Base-by-base conservation (phyloP, 306 rosid species). In the Citrullus colocynthis region DNA sequence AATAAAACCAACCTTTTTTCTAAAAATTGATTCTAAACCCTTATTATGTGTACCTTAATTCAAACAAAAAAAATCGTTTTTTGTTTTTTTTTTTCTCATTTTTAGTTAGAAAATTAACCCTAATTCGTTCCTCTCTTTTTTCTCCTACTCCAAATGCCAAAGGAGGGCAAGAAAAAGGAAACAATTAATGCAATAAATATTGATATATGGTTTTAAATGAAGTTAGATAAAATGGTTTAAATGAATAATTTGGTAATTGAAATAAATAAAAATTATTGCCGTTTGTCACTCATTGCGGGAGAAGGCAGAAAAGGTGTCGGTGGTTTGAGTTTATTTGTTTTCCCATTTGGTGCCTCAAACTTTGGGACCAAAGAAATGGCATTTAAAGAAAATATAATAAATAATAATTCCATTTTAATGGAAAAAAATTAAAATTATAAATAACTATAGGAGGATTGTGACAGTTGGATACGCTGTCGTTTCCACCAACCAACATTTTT, bases 251-350 rank as follows among this genome's bases (percentile, higher is more conserved):
- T 44, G 20, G 57, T 36, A 36, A 36, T 70, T 70, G 37, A 44
- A 62, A 44, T 9, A 9, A 10, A 44, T 51, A 4, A 15, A 45
- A 72, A 48, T 2, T 16, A 9, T 4, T 8, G 8, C 14, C 2
- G 49, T 24, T 56, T 82, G 88, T 82, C 88, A 82, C 71, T 72
- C 78, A 85, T 80, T 77, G 81, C 52, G 62, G 63, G 81, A 80
- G 82, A 60, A 84, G 62, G 76, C 67, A 58, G 67, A 74, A 79
- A 74, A 76, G 49, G 67, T 81, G 86, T 84, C 85, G 86, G 90
- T 85, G 90, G 92, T 83, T 91, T 74, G 90, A 84, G 80, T 80
- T 91, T 81, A 6, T 66, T 12, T 2, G 61, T 14, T 61, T 79
- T 64, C 75, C 74, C 83, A 49, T 69, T 82, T 86, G 85, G 64